phyloP scores from a whole-genome alignment of 202 grass and related monocot species.

The Schoenoplectus triqueter region DNA sequence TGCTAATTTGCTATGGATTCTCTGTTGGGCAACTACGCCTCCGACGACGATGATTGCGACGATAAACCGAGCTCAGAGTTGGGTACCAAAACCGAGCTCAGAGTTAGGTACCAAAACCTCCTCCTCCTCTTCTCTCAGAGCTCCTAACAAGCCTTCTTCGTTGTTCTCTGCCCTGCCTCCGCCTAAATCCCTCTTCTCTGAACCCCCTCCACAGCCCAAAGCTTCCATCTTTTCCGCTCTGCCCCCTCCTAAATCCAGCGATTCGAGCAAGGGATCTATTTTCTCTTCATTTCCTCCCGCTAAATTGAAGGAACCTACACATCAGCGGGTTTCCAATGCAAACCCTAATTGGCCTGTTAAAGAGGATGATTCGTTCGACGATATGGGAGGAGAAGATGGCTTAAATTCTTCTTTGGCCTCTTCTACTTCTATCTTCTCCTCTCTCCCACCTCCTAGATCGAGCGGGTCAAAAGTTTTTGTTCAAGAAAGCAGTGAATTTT shows the following conservation, averaged over 20 bases:
- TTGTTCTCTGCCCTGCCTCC: constrained; percentile 52
- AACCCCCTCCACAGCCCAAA: background rate
- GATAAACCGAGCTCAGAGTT: constrained; percentile 28
- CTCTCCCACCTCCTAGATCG: constrained; percentile 57
- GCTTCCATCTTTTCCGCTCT: constrained; percentile 47
- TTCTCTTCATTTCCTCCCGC: constrained; percentile 63
- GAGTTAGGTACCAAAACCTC: background rate
- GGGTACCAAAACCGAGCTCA: constrained; percentile 22
- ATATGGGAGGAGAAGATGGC: constrained; percentile 19
- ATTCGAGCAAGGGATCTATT: constrained; percentile 4
- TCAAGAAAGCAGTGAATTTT: constrained; percentile 19
- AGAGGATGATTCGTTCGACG: constrained; percentile 32
- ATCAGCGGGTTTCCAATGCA: background rate
- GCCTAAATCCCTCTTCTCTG: constrained; percentile 50
- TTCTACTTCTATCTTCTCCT: constrained; percentile 53
- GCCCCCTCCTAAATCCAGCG: constrained; percentile 54
- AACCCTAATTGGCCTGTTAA: constrained; percentile 3
- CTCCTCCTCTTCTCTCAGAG: background rate
- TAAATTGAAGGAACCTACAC: constrained; percentile 39
- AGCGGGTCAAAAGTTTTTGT: constrained; percentile 15
- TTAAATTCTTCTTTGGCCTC: constrained; percentile 34
- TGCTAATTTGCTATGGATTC: constrained; percentile 63
- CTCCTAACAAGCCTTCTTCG: constrained; percentile 2
- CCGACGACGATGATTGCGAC: constrained; percentile 65
- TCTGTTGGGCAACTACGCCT: constrained; percentile 84